Conservation (phyloP, 1,284 basidiomycete genomes). For the Amylostereum areolatum region DNA sequence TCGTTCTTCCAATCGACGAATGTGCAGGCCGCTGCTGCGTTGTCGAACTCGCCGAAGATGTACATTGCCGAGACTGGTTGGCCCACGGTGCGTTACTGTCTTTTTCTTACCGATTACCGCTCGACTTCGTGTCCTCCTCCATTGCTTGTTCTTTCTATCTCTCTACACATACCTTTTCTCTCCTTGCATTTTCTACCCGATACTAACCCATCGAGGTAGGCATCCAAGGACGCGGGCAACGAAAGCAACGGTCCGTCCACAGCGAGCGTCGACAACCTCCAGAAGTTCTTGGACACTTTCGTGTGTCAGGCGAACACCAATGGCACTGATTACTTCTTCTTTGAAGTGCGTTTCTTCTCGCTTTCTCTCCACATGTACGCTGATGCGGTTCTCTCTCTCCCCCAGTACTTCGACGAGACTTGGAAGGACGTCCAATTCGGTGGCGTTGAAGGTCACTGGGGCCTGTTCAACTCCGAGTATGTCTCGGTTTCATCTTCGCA, state of each 20-base stretch:
- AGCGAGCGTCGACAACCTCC: slow-evolving; percentile 64
- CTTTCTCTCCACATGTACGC: not conserved
- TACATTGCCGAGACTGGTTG: slow-evolving; percentile 94
- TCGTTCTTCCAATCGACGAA: slow-evolving; percentile 56
- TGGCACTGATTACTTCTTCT: slow-evolving; percentile 82
- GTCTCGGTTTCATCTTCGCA: not conserved
- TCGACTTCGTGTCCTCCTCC: too few relatives aligned
- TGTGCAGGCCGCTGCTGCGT: slow-evolving; percentile 39
- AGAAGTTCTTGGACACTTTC: slow-evolving; percentile 79
- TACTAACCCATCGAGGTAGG: slow-evolving; percentile 26
- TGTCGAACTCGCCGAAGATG: slow-evolving; percentile 67
- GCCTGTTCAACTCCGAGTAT: not conserved
- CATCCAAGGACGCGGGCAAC: slow-evolving; percentile 50
- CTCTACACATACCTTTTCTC: not conserved
- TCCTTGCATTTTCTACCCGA: not conserved
- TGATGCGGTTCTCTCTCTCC: slow-evolving; percentile 12
- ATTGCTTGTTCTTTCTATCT: too few relatives aligned
- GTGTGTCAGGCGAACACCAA: slow-evolving; percentile 85
- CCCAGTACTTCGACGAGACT: slow-evolving; percentile 74
- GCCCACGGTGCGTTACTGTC: slow-evolving; percentile 59
- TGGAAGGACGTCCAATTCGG: slow-evolving; percentile 59
- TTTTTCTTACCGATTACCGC: not conserved
- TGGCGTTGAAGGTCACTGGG: not conserved
- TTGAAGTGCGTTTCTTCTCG: slow-evolving; percentile 44
- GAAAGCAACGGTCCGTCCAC: slow-evolving; percentile 59